These are phyloP conservation scores for Xylariaceae sp. DNA, from an alignment of 2,329 filamentous ascomycete species.

Conservation along the genomic window DNA sequence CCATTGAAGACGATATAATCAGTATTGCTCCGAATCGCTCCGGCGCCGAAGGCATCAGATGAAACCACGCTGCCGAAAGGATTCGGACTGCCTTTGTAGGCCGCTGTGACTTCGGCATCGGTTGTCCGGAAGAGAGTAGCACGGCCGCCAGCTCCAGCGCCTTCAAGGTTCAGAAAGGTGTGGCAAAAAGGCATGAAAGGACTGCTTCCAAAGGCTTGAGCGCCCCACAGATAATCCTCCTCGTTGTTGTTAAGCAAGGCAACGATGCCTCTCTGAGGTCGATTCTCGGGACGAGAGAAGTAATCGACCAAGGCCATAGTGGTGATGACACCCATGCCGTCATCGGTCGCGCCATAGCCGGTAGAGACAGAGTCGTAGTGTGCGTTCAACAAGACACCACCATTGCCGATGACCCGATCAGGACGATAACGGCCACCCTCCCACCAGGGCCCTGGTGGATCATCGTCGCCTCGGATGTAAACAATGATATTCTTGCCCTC, in stretches of 20 bases:
- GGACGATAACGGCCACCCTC: constrained; percentile 38
- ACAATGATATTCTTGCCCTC: constrained; percentile 90
- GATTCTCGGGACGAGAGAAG: constrained; percentile 68
- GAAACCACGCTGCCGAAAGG: constrained; percentile 83
- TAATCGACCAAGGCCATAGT: constrained; percentile 82
- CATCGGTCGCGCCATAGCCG: constrained; percentile 88
- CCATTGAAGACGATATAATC: constrained; percentile 83
- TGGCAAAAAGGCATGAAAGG: constrained; percentile 76
- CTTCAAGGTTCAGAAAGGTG: constrained; percentile 92
- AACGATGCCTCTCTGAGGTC: constrained; percentile 76
- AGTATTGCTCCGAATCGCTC: constrained; percentile 78
- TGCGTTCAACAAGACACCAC: constrained; percentile 87
- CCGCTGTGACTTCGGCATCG: constrained; percentile 78
- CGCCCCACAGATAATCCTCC: constrained; percentile 87
- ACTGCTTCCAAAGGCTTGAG: constrained; percentile 78
- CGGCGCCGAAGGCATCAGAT: constrained; percentile 77
- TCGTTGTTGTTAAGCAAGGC: constrained; percentile 92
- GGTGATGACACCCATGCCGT: constrained; percentile 85
- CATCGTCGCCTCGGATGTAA: constrained; percentile 79
- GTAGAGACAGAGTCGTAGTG: constrained; percentile 93
- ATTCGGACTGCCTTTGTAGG: constrained; percentile 66
- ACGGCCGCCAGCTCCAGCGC: constrained; percentile 85
- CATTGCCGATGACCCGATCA: constrained; percentile 52
- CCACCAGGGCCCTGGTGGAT: constrained; percentile 74
- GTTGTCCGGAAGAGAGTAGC: constrained; percentile 85